These are phyloP conservation scores for Xylaria sp. DNA, from an alignment of 2,329 filamentous ascomycete species.

Conservation along the genomic window DNA sequence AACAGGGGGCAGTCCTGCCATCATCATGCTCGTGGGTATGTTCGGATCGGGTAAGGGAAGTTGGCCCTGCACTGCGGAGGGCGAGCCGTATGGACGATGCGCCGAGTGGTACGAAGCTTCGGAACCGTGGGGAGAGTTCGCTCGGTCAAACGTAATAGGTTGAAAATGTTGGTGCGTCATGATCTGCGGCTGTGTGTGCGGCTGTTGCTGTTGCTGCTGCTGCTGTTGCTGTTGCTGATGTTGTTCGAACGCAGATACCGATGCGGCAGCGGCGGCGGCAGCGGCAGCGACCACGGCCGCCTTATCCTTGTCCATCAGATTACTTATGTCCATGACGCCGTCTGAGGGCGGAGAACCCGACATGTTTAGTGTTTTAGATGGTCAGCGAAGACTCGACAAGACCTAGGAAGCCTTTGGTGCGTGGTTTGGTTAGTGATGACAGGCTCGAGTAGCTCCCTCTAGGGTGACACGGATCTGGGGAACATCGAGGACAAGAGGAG, in stretches of 20 bases:
- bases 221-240: conserved; percentile 25
- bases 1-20: conserved; percentile 54
- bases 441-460: conserved; percentile 3
- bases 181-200: conserved; percentile 32
- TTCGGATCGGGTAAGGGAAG: conserved; percentile 56
- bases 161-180: conserved; percentile 46
- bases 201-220: conserved; percentile 23
- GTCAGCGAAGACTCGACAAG: conserved; percentile 17
- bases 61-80: conserved; percentile 61
- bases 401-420: conserved; percentile 19
- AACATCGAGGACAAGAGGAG: conserved; percentile 19
- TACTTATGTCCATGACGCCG: conserved; percentile 50
- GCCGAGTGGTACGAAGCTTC: conserved; percentile 67
- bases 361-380: conserved; percentile 39
- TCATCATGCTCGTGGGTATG: conserved; percentile 52
- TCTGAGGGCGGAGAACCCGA: conserved; percentile 48
- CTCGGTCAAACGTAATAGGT: conserved; percentile 58
- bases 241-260: conserved; percentile 40
- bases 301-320: conserved; percentile 47
- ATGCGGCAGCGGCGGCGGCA: conserved; percentile 40
- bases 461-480: conserved; percentile 10
- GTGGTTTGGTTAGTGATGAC: conserved; percentile 28
- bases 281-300: conserved; percentile 43
- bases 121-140: conserved; percentile 68
- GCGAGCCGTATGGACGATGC: conserved; percentile 63